phyloP scores from a whole-genome alignment of 2,329 filamentous ascomycete species.

The Penicillium sp. region DNA sequence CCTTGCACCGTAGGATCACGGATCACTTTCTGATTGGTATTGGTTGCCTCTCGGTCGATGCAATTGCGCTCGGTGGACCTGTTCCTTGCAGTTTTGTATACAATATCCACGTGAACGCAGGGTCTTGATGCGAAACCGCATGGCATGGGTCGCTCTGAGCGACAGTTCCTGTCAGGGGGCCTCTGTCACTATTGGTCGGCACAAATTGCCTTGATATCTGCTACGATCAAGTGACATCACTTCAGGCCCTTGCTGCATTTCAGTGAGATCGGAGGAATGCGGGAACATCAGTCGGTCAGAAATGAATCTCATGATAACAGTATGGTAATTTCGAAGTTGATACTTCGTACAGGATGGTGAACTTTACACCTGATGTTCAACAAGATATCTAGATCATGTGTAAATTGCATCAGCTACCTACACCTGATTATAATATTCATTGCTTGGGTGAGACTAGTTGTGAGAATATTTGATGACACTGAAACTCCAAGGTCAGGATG shows the following conservation, averaged over 20 bases:
- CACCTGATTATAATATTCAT: no score
- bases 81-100: constrained; percentile 13
- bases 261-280: constrained; percentile 15
- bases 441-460: no score
- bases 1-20: constrained; percentile 54
- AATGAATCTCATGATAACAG: not conserved
- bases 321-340: not conserved
- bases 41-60: not conserved
- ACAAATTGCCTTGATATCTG: constrained; percentile 6
- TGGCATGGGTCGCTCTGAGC: constrained; percentile 16
- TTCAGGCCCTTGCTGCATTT: constrained; percentile 20
- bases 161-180: constrained; percentile 14
- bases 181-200: constrained; percentile 9
- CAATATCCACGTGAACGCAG: constrained; percentile 20
- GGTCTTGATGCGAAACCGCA: constrained; percentile 8
- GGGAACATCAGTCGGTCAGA: not conserved
- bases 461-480: no score
- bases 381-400: no score
- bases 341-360: not conserved
- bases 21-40: constrained; percentile 34
- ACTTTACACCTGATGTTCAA: no score
- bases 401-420: no score
- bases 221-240: constrained; percentile 9
- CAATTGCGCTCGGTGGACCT: not conserved
- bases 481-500: no score